Percentiles rank a stretch among this genome's conserved stretches.
phyloP scores from a whole-genome alignment of 139 green algal genomes.

The Monoraphidium neglectum region DNA sequence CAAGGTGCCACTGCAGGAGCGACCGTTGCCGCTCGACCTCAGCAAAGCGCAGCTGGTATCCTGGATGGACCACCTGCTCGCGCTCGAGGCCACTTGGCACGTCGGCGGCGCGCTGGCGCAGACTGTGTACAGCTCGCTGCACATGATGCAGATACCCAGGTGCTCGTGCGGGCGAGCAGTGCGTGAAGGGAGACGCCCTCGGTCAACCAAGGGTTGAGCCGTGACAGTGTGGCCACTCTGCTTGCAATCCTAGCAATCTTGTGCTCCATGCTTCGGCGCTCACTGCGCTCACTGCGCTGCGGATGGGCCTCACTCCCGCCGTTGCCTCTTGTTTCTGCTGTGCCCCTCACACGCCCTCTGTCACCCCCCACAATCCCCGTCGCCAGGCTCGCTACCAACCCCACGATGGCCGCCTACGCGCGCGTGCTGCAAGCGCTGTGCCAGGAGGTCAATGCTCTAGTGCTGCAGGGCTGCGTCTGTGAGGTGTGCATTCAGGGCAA shows the following conservation, averaged over 20 bases:
- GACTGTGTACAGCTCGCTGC: conserved; percentile 86
- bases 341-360: not conserved
- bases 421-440: conserved; percentile 51
- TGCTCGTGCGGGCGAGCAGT: conserved; percentile 20
- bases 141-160: conserved; percentile 78
- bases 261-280: too few species aligned
- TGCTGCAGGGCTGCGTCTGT: conserved; percentile 60
- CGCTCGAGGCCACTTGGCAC: conserved; percentile 77
- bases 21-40: conserved; percentile 25
- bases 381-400: conserved; percentile 42
- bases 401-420: conserved; percentile 69
- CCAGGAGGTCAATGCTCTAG: conserved; percentile 53
- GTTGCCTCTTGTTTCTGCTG: not conserved
- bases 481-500: conserved; percentile 57
- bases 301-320: too few species aligned
- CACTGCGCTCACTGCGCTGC: too few species aligned
- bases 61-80: conserved; percentile 60
- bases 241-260: too few species aligned
- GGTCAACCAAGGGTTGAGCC: too few species aligned
- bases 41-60: conserved; percentile 32
- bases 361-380: not conserved
- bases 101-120: conserved; percentile 66
- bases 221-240: too few species aligned
- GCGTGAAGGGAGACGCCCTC: too few species aligned
- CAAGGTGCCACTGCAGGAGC: conserved; percentile 1